Evolutionary conservation across 345 rosid species (phyloP).

Genomic region (Gossypium arboreum): DNA sequence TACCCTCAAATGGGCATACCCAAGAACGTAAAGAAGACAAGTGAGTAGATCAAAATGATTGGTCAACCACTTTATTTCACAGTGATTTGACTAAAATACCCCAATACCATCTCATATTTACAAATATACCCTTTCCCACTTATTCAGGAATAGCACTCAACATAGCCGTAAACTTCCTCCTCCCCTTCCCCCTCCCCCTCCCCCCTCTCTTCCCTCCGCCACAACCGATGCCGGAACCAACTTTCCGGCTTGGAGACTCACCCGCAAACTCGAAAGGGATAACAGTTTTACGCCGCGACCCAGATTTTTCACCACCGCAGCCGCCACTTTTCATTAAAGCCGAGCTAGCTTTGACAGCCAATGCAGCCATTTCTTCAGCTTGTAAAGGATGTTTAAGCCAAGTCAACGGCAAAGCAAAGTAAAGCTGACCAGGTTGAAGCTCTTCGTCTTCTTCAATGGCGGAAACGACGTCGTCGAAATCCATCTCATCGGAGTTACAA

Average conservation of each 20-base stretch:
- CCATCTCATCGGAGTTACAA: slow-evolving; percentile 96
- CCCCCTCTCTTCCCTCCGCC: slow-evolving; percentile 24
- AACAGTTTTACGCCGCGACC: slow-evolving; percentile 38
- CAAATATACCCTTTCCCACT: slow-evolving; percentile 23
- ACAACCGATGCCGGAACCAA: slow-evolving; percentile 22
- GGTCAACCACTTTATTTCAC: background rate
- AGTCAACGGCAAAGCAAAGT: slow-evolving; percentile 72
- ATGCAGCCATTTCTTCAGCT: slow-evolving; percentile 92
- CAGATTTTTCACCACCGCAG: slow-evolving; percentile 13
- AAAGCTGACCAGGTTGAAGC: slow-evolving; percentile 82
- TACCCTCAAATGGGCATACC: slow-evolving; percentile 24
- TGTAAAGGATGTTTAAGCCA: slow-evolving; percentile 59
- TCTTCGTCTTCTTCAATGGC: slow-evolving; percentile 64
- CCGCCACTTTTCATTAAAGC: slow-evolving; percentile 53
- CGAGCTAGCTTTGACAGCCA: slow-evolving; percentile 94
- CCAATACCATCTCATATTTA: slow-evolving; percentile 23
- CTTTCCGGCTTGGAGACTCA: slow-evolving; percentile 22
- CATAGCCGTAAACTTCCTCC: slow-evolving; percentile 47
- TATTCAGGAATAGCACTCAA: slow-evolving; percentile 72
- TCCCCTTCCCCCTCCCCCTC: slow-evolving; percentile 33
- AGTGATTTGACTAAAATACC: slow-evolving; percentile 20
- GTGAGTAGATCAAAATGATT: background rate
- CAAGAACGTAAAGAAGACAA: background rate
- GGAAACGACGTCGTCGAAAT: slow-evolving; percentile 68
- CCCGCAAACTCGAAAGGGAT: slow-evolving; percentile 29